Base-by-base conservation (phyloP, 495 filamentous ascomycete species). In the Staphylotrichum tortipilum region DNA sequence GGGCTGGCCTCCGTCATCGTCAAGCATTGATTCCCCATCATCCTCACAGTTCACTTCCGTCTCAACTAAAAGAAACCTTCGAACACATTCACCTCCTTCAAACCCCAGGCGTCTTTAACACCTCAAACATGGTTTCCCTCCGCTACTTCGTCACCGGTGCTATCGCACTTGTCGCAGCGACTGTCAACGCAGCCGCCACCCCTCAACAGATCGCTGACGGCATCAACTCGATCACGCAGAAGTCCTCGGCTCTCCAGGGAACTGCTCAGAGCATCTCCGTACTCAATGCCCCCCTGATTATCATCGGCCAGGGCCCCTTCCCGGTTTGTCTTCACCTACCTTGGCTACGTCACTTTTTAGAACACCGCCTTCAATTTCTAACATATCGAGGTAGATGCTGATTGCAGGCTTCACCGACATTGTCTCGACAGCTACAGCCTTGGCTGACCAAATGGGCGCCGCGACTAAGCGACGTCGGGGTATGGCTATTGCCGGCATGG, bases 301-400 rank as follows among this genome's bases (percentile, higher is more conserved):
- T 56, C 24, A 34, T 67, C 12, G 58, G 58, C 29, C 58, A 51
- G 22, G 62, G 64, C 11, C 60, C 60, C 0, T 61, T 62, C 49
- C 60, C 64, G 18, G 44, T 45, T 38, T 15, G 55, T 29, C 24
- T 18, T 18, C 26, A 28, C 10, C 6, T 10, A 7, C 10, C 26
- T 2, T 0, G 6, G 26, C 10, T 28, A 1, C 6, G 6, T 10
- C 6, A 28, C 6, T 28, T 10, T 28, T 28, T 10, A 28, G 6
- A 28, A 35, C n/a, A n/a, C n/a, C n/a, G n/a, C n/a, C n/a, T n/a
- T n/a, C n/a, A n/a, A n/a, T n/a, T n/a, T n/a, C 14, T 35, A 15
- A 35, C 14, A 14, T 17, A 5, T 15, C 33, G 4, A 12, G 17
- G 33, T 2, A 15, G 17, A 15, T 35, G n/a, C n/a, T n/a, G 14